These are phyloP conservation scores for Diaporthe australafricana DNA, from an alignment of 2,329 filamentous ascomycete genomes.

Conservation along the genomic window DNA sequence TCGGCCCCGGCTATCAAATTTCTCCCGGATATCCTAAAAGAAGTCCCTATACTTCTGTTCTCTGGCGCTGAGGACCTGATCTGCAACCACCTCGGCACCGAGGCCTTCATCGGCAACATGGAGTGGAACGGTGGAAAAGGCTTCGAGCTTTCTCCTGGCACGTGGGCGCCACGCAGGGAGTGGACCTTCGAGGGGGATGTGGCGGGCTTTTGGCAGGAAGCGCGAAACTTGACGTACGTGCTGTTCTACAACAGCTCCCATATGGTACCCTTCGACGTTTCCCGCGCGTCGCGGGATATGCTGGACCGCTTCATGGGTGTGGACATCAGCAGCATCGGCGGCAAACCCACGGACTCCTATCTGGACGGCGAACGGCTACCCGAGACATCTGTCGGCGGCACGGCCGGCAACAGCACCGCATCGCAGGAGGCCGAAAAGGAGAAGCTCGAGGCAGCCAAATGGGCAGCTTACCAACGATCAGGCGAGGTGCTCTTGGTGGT, in stretches of 20 bases:
- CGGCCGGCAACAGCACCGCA: slow-evolving; percentile 66
- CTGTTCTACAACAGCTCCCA: slow-evolving; percentile 96
- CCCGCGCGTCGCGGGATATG: slow-evolving; percentile 91
- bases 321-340: slow-evolving; percentile 90
- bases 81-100: slow-evolving; percentile 96
- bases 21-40: slow-evolving; percentile 80
- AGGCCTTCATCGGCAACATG: slow-evolving; percentile 90
- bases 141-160: slow-evolving; percentile 87
- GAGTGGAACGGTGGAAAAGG: slow-evolving; percentile 92
- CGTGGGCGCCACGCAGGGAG: slow-evolving; percentile 89
- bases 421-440: slow-evolving; percentile 77
- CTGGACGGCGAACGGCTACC: slow-evolving; percentile 88
- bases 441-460: slow-evolving; percentile 83
- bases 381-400: slow-evolving; percentile 80
- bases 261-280: slow-evolving; percentile 97
- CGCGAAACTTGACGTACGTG: slow-evolving; percentile 94
- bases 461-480: slow-evolving; percentile 88
- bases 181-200: slow-evolving; percentile 93
- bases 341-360: slow-evolving; percentile 79
- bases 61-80: slow-evolving; percentile 95
- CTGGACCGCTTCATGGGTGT: slow-evolving; percentile 95
- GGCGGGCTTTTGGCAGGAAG: slow-evolving; percentile 93
- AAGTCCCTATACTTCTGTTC: slow-evolving; percentile 87
- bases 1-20: slow-evolving; percentile 80
- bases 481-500: slow-evolving; percentile 88